These are phyloP conservation scores for Chenopodium berlandieri DNA, from an alignment of 148 eudicot genomes.

Conservation along the genomic window DNA sequence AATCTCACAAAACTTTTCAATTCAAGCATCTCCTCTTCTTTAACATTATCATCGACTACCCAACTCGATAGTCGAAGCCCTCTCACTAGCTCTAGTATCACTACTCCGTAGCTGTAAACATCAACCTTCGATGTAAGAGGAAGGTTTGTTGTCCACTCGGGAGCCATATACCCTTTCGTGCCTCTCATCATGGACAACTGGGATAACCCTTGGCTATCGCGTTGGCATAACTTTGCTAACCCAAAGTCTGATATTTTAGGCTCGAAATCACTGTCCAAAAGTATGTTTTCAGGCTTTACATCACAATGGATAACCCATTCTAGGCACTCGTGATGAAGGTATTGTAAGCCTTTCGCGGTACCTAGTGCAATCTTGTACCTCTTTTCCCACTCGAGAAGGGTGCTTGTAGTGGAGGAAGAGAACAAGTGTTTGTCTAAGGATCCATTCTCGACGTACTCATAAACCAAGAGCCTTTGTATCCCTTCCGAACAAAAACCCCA, in stretches of 20 bases:
- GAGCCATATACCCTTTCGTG: not conserved
- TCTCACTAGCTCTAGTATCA: not conserved
- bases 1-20: constrained; percentile 34
- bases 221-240: not conserved
- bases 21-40: constrained; percentile 9
- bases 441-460: constrained; percentile 49
- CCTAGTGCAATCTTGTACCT: constrained; percentile 37
- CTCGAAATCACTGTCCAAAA: constrained; percentile 38
- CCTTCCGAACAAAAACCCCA: constrained; percentile 65
- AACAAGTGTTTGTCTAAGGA: constrained; percentile 48
- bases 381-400: constrained; percentile 37
- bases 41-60: constrained; percentile 14
- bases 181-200: not conserved
- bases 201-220: not conserved
- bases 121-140: not conserved
- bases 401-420: not conserved
- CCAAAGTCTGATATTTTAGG: constrained; percentile 43
- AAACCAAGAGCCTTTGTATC: constrained; percentile 50
- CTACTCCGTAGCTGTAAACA: not conserved
- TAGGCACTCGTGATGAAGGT: constrained; percentile 62
- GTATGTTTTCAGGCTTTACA: constrained; percentile 51
- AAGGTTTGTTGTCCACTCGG: not conserved
- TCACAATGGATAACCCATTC: constrained; percentile 75
- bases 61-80: not conserved
- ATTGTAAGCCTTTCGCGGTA: constrained; percentile 39